Evolutionary conservation across 176 grass and related monocot species (phyloP), one percentile per base, ranked within the genome.

Genomic region (Ensete glaucum): DNA sequence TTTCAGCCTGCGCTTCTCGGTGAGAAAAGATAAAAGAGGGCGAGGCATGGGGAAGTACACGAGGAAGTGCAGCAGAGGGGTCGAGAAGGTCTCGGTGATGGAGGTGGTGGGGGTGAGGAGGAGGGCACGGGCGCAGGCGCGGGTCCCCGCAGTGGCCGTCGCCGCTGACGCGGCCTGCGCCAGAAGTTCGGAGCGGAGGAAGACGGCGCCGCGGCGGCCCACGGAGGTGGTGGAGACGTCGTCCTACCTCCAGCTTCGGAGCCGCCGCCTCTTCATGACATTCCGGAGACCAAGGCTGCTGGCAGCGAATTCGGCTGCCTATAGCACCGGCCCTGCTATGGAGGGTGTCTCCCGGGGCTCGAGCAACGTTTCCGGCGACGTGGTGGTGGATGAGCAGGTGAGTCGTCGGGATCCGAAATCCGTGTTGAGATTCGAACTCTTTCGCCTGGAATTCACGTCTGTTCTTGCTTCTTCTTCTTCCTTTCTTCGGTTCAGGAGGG

Each of bases 21-120:
- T 43, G 2, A 51, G 67, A 43, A 16, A 50, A 50, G 1, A 19
- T 11, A 17, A 19, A 15, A n/a, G 11, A 19, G 19, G 48, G 67
- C 16, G 48, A 19, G 25, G 43, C 43, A 43, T 43, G 73, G 59
- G 74, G 43, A 64, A 77, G 58, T 77, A 64, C 58, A 77, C 22
- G 56, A 77, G 43, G 58, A 77, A 77, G 56, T 77, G 74, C n/a
- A 26, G 58, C 20, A 19, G 58, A 52, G 74, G 74, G 56, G 74
- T 64, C 17, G 59, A 17, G 20, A 58, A 77, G 65, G 13, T 64
- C 12, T 7, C 48, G 14, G 72, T 29, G 72, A 57, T 34, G 72
- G 53, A 54, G 52, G 72, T 55, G 53, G 72, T 74, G 58, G 74
- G 74, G 58, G 74, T 64, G 57, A 62, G 17, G 29, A 65, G 34